Base-by-base conservation (phyloP, 805 yeast species). In the Scheffersomyces coipomensis region DNA sequence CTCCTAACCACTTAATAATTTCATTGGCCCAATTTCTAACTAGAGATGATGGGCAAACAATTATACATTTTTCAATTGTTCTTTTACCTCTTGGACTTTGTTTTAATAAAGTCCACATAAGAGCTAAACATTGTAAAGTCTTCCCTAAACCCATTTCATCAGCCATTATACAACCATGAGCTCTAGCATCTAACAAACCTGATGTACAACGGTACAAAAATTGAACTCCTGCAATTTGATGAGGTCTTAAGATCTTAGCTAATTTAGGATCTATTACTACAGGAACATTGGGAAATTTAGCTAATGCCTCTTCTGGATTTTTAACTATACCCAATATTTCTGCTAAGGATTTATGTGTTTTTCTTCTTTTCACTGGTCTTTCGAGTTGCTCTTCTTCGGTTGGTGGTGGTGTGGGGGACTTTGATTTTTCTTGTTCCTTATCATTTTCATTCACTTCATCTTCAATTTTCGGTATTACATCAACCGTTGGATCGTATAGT, bases 21-120 rank as follows among this genome's bases (percentile, higher is more conserved):
- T 91, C 99, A 56, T 93, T 91, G 1, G 98, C 98, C 99, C 99
- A 91, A 55, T 91, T 91, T 42, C 88, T 75, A 22, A 91, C 99
- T 50, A 91, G 69, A 8, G 96, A 85, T 0, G 97, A 88, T 1
- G 99, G 99, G 57, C 99, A 91, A 1, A 89, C 97, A 43, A 91
- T 88, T 37, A 91, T 83, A 48, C 91, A 85, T 60, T 93, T 93
- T 38, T 84, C 88, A 13, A 93, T 93, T 1, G 95, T 83, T 37
- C 82, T 80, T 48, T 74, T 80, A 5, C 88, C 88, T 38, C 90
- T 77, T 1, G 98, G 98, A 7, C 96, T 83, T 58, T 91, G 99
- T 45, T 78, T 79, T 35, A 91, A 68, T 35, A 91, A 59, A 0
- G 97, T 91, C 98, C 98, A 91, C 86, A 90, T 75, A 23, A 91